Evolutionary conservation across 2,329 filamentous ascomycete genomes (phyloP).

Genomic region (Arthroderma uncinatum): DNA sequence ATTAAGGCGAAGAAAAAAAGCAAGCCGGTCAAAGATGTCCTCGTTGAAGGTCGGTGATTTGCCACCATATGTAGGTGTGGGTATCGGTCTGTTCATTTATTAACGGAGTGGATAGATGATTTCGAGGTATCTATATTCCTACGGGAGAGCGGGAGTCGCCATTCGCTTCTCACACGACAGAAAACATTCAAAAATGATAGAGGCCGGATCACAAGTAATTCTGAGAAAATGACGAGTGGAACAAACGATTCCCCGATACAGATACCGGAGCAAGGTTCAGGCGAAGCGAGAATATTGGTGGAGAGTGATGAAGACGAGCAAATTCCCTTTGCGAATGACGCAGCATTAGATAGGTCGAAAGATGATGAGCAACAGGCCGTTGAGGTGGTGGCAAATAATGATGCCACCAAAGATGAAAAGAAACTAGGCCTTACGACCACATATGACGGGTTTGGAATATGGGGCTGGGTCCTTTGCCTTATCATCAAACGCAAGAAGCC

Average conservation of each 20-base stretch:
- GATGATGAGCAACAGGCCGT: slow-evolving; percentile 33
- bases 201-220: slow-evolving; percentile 49
- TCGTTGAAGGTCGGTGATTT: slow-evolving; percentile 55
- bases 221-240: slow-evolving; percentile 49
- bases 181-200: slow-evolving; percentile 59
- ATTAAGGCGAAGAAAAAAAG: slow-evolving; percentile 58
- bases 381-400: not conserved
- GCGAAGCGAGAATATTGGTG: slow-evolving; percentile 40
- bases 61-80: not conserved
- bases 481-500: slow-evolving; percentile 61
- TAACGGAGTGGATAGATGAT: slow-evolving; percentile 51
- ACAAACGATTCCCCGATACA: slow-evolving; percentile 45
- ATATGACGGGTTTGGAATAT: slow-evolving; percentile 94
- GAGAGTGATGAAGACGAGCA: slow-evolving; percentile 49
- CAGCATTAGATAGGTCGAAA: slow-evolving; percentile 15
- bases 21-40: slow-evolving; percentile 76
- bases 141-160: slow-evolving; percentile 71
- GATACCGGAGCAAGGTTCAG: slow-evolving; percentile 32
- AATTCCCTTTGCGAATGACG: slow-evolving; percentile 33
- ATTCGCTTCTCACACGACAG: slow-evolving; percentile 75
- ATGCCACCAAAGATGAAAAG: slow-evolving; percentile 58
- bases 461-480: slow-evolving; percentile 81
- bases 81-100: not conserved
- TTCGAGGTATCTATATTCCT: slow-evolving; percentile 94
- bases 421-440: slow-evolving; percentile 75